A percentile compares a stretch with the other conserved stretches of the same genome.
Evolutionary conservation across 495 filamentous ascomycete species (phyloP).

Genomic region (Xylona heveae): DNA sequence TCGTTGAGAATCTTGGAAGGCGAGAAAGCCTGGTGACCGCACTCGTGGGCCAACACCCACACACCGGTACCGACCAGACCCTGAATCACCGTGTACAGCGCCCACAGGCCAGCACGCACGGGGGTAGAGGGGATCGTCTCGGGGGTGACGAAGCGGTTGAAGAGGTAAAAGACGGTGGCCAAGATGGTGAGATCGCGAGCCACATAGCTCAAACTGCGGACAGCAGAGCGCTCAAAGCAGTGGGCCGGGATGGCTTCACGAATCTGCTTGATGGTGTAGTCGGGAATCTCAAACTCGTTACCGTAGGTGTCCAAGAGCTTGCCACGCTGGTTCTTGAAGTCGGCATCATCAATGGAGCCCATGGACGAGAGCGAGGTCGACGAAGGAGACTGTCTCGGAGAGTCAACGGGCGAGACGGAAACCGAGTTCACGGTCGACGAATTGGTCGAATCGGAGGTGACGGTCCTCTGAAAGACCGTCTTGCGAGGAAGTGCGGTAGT

Average conservation of each 20-base stretch:
- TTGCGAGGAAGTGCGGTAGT: neutral
- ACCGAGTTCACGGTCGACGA: constrained; percentile 42
- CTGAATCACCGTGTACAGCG: constrained; percentile 40
- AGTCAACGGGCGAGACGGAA: constrained; percentile 41
- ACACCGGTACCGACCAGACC: constrained; percentile 44
- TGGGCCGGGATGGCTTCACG: constrained; percentile 29
- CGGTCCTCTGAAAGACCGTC: constrained; percentile 12
- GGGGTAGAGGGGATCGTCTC: constrained; percentile 32
- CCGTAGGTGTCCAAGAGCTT: constrained; percentile 36
- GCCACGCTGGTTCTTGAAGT: constrained; percentile 14
- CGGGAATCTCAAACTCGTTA: constrained; percentile 47
- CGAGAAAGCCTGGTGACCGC: constrained; percentile 46
- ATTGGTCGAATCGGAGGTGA: constrained; percentile 23
- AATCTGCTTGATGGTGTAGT: constrained; percentile 53
- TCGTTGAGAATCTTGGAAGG: constrained; percentile 36
- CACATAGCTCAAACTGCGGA: constrained; percentile 37
- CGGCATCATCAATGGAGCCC: constrained; percentile 33
- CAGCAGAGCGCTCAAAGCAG: constrained; percentile 45
- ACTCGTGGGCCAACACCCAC: constrained; percentile 57
- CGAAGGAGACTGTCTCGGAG: constrained; percentile 57
- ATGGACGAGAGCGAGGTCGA: constrained; percentile 83
- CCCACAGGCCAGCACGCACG: constrained; percentile 29
- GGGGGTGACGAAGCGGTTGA: constrained; percentile 43
- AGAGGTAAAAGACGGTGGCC: constrained; percentile 36
- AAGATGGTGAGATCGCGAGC: constrained; percentile 34